Base-by-base conservation (phyloP, 768 basidiomycete species). In the Pilatotrama ljubarskyi region DNA sequence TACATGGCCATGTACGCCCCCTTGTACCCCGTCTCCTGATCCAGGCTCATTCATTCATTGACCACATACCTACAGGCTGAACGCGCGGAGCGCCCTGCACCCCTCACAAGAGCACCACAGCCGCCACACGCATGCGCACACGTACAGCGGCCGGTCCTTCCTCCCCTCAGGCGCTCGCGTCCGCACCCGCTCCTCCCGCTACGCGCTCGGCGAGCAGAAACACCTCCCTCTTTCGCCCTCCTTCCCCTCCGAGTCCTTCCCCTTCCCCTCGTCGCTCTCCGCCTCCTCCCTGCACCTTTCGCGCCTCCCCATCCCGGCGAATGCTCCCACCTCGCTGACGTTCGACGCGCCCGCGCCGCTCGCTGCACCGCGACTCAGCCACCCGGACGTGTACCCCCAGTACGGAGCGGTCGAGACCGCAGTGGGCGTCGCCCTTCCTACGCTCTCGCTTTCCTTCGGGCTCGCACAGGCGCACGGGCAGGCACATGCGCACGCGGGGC, bases 1-100 rank as follows among this genome's bases (percentile, higher is more conserved):
- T 66, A 61, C 49, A 35, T 66, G 41, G 65, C 65, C 5, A 64
- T 66, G 65, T 66, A 24, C 40, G 60, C 26, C 35, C 35, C 10
- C 20, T 6, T 20, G 11, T 24, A 29, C 14, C 22, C 14, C 24
- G 4, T 10, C 44, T 9, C 15, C 10, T 46, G 15, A 2, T 36
- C 42, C 8, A 14, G 10, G 17, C 22, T 22, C 36, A 32, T 10
- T 1, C 42, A n/a, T n/a, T 44, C 2, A 29, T 38, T 26, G 15
- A 58, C 42, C 0, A 1, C 41, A n/a, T 18, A 7, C 15, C 26
- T 26, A n/a, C 60, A 66, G 61, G 65, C 58, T 66, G 38, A 63
- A 66, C 57, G 63, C 59, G 11, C 60, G 65, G 43, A 46, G 37
- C 29, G 51, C 36, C 2, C 47, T 58, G 1, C 43, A 58, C n/a